phyloP scores from a whole-genome alignment of 2,329 filamentous ascomycete species.

The Ceratocystis cubensis region DNA sequence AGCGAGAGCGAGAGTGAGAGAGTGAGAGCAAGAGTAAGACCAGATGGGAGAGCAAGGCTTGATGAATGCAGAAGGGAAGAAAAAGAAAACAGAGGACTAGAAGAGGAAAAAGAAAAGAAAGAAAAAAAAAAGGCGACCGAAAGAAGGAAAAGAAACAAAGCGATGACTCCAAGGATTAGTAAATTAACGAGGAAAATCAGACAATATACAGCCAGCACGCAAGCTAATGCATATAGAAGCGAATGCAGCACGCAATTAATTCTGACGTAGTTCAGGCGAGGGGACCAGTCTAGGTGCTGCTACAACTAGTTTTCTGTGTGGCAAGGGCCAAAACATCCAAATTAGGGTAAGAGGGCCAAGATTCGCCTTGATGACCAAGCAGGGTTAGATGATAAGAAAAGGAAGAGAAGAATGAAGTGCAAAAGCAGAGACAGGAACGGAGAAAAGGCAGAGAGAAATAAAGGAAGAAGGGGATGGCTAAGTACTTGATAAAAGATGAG shows the following conservation, averaged over 20 bases:
- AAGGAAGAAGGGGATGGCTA: conserved; percentile 6
- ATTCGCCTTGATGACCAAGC: conserved; percentile 11
- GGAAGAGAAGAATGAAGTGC: conserved; percentile 17
- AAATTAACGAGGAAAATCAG: conserved; percentile 8
- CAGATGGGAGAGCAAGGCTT: not conserved
- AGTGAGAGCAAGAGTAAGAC: not conserved
- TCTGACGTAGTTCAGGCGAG: conserved; percentile 8
- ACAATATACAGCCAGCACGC: conserved; percentile 17
- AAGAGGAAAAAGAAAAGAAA: not conserved
- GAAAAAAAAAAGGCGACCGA: not conserved
- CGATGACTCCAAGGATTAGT: conserved; percentile 9
- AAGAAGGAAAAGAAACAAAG: conserved; percentile 13
- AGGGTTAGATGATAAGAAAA: conserved; percentile 11
- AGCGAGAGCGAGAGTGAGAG: not conserved
- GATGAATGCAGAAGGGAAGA: not conserved
- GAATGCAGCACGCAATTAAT: conserved; percentile 17
- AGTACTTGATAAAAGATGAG: not conserved
- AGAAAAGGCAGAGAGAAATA: not conserved
- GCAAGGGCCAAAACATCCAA: conserved; percentile 10
- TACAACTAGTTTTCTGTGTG: not conserved
- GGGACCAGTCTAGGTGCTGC: not conserved
- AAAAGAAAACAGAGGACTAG: not conserved
- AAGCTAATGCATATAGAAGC: conserved; percentile 11
- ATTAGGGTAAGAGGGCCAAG: conserved; percentile 15
- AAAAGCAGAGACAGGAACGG: conserved; percentile 12